Evolutionary conservation across 78 protist species (phyloP).

Genomic region (Dictyostelium discoideum): DNA sequence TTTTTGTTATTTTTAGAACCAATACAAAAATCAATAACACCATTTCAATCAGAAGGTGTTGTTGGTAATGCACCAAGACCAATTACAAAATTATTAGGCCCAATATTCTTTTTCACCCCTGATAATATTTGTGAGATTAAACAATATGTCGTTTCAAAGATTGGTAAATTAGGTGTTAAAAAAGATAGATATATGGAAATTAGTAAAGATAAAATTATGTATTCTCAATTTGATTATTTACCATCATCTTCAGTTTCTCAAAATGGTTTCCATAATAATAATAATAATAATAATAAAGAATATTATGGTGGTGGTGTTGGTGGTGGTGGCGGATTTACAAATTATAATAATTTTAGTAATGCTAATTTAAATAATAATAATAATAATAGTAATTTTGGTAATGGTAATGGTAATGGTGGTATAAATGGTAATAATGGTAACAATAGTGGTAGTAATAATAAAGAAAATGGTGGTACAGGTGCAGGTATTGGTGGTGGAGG

Average conservation of each 20-base stretch:
- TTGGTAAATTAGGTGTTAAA: constrained; percentile 55
- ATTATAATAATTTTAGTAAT: background rate
- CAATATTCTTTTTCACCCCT: constrained; percentile 72
- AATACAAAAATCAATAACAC: constrained; percentile 29
- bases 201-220: constrained; percentile 46
- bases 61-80: constrained; percentile 83
- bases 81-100: constrained; percentile 56
- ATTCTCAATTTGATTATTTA: constrained; percentile 6
- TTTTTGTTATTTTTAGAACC: background rate
- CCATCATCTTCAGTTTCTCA: background rate
- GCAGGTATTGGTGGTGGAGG: constrained; percentile 5
- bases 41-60: constrained; percentile 38
- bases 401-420: background rate
- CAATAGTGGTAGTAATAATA: background rate
- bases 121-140: constrained; percentile 66
- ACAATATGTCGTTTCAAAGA: constrained; percentile 45
- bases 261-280: background rate
- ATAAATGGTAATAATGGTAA: background rate
- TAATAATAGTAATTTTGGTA: background rate
- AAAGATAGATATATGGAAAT: constrained; percentile 60
- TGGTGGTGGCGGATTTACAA: background rate
- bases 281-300: background rate
- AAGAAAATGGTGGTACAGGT: background rate
- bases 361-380: background rate
- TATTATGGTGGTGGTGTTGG: background rate